phyloP scores from a whole-genome alignment of 176 grass and related monocot species.

The Microstegium vimineum region DNA sequence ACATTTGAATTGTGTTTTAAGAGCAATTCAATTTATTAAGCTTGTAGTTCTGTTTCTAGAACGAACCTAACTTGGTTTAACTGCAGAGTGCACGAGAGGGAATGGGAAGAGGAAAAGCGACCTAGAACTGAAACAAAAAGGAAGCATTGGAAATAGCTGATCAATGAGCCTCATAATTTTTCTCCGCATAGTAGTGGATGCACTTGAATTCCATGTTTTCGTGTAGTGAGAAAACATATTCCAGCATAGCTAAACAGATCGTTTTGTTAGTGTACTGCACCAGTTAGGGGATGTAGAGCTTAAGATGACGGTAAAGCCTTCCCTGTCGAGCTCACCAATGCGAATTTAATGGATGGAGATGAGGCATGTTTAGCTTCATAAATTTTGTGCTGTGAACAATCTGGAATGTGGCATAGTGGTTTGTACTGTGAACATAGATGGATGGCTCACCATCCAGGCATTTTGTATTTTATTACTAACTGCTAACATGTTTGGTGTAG shows the following conservation, averaged over 20 bases:
- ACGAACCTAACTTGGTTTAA: slow-evolving; percentile 31
- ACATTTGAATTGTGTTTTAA: not conserved
- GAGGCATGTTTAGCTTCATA: not conserved
- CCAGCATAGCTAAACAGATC: not conserved
- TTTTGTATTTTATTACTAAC: slow-evolving; percentile 29
- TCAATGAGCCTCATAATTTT: not conserved
- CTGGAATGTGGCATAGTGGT: not conserved
- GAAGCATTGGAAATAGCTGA: slow-evolving; percentile 80
- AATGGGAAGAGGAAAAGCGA: slow-evolving; percentile 92
- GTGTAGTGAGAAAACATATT: not conserved
- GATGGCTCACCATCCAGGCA: not conserved
- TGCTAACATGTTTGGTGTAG: slow-evolving; percentile 1
- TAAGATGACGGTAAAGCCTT: not conserved
- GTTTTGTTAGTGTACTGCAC: not conserved
- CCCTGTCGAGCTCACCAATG: not conserved
- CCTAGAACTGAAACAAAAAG: slow-evolving; percentile 83
- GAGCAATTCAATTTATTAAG: not conserved
- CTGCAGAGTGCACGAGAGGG: slow-evolving; percentile 78
- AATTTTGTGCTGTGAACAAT: slow-evolving; percentile 11
- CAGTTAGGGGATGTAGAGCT: not conserved
- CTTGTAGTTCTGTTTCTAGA: not conserved
- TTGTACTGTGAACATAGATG: slow-evolving; percentile 10
- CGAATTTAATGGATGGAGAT: not conserved
- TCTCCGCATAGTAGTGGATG: not conserved
- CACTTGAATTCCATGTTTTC: not conserved